Percentiles rank a stretch among this genome's conserved stretches.
phyloP scores from a whole-genome alignment of 331 rosid species.

The Rosa hybrid region DNA sequence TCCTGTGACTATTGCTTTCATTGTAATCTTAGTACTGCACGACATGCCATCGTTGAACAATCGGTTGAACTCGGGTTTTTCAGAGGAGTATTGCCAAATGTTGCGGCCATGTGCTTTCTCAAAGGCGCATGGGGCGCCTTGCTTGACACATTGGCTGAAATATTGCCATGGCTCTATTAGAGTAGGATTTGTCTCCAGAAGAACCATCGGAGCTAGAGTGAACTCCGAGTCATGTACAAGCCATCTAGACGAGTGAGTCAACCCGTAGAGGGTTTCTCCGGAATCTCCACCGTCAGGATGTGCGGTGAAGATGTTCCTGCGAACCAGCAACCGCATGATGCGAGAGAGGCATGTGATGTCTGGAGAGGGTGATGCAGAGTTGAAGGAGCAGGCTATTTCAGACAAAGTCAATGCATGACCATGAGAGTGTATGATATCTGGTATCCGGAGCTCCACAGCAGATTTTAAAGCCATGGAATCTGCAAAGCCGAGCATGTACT shows the following conservation, averaged over 20 bases:
- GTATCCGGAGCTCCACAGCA: slow-evolving; percentile 41
- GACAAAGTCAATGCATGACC: slow-evolving; percentile 24
- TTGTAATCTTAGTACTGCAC: slow-evolving; percentile 27
- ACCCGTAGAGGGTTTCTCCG: slow-evolving; percentile 36
- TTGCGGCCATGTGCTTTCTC: slow-evolving; percentile 35
- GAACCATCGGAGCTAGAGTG: slow-evolving; percentile 35
- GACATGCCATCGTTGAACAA: slow-evolving; percentile 46
- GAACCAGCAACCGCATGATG: slow-evolving; percentile 43
- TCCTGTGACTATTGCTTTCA: slow-evolving; percentile 20
- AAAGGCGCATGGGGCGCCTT: slow-evolving; percentile 32
- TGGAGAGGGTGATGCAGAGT: slow-evolving; percentile 24
- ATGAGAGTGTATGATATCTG: slow-evolving; percentile 42
- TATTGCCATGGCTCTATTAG: slow-evolving; percentile 39
- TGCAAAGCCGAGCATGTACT: slow-evolving; percentile 10
- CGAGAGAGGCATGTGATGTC: slow-evolving; percentile 36
- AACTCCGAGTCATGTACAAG: slow-evolving; percentile 29
- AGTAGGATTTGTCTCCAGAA: slow-evolving; percentile 32
- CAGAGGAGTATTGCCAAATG: slow-evolving; percentile 37
- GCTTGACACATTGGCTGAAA: slow-evolving; percentile 33
- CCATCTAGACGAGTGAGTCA: slow-evolving; percentile 47
- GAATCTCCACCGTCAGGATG: slow-evolving; percentile 23
- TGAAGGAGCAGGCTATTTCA: slow-evolving; percentile 26
- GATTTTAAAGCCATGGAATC: slow-evolving; percentile 47
- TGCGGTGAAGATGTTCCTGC: slow-evolving; percentile 36
- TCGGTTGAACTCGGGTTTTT: slow-evolving; percentile 34